Evolutionary conservation across 768 basidiomycete genomes (phyloP).

Genomic region (Tremella fuciformis): DNA sequence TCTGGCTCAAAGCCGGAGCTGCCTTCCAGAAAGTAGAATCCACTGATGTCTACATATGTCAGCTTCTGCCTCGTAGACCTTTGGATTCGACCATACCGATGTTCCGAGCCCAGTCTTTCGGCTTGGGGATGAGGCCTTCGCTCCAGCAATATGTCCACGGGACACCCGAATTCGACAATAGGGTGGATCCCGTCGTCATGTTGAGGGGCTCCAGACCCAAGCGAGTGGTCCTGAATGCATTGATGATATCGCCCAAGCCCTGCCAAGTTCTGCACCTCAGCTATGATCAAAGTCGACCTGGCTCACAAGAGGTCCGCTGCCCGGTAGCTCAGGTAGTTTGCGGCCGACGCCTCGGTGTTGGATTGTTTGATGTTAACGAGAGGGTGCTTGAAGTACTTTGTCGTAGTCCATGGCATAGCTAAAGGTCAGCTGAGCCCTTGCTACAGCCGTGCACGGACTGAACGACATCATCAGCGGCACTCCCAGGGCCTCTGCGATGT

Average conservation of each 20-base stretch:
- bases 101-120: conserved; percentile 64
- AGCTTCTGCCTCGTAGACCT: neutral
- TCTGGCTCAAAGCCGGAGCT: conserved; percentile 58
- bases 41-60: conserved; percentile 58
- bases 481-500: conserved; percentile 65
- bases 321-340: conserved; percentile 62
- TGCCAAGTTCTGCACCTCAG: conserved; percentile 40
- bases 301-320: conserved; percentile 61
- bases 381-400: conserved; percentile 62
- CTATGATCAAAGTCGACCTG: neutral
- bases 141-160: conserved; percentile 69
- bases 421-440: conserved; percentile 10
- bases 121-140: conserved; percentile 62
- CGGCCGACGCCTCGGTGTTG: conserved; percentile 59
- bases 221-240: conserved; percentile 58
- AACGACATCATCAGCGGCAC: conserved; percentile 62
- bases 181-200: conserved; percentile 58
- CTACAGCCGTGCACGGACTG: conserved; percentile 46
- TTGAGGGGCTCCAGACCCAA: conserved; percentile 59
- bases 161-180: conserved; percentile 59
- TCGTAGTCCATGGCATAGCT: conserved; percentile 71
- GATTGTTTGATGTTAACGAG: conserved; percentile 61
- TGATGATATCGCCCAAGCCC: conserved; percentile 62
- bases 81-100: conserved; percentile 55
- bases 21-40: conserved; percentile 65